phyloP scores from a whole-genome alignment of 768 basidiomycete genomes.

The Termitomyces sp. region DNA sequence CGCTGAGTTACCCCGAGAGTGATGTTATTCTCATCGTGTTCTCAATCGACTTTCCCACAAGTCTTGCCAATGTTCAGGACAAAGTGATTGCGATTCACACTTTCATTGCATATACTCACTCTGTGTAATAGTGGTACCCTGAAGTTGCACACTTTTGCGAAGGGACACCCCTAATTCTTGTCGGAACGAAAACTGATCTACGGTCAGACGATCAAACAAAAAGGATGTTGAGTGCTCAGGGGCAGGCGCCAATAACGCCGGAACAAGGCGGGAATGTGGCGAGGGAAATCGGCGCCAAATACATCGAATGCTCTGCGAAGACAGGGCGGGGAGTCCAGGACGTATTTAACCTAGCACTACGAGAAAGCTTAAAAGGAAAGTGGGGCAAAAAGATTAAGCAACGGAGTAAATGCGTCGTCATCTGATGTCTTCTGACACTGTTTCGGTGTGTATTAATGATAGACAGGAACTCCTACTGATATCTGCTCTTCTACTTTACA shows the following conservation, averaged over 20 bases:
- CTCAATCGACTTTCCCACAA: slow-evolving; percentile 88
- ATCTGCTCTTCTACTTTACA: slow-evolving; percentile 7
- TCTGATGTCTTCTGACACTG: slow-evolving; percentile 20
- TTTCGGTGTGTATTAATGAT: slow-evolving; percentile 14
- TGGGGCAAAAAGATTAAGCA: slow-evolving; percentile 71
- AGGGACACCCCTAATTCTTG: slow-evolving; percentile 82
- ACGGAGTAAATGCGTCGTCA: slow-evolving; percentile 62
- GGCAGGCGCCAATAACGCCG: slow-evolving; percentile 70
- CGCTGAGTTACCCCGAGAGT: slow-evolving; percentile 83
- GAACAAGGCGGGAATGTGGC: slow-evolving; percentile 85
- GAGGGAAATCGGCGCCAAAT: slow-evolving; percentile 88
- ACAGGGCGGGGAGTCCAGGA: slow-evolving; percentile 86
- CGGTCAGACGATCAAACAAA: slow-evolving; percentile 82
- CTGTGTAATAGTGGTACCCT: slow-evolving; percentile 70
- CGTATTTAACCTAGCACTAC: slow-evolving; percentile 84
- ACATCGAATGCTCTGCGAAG: slow-evolving; percentile 93
- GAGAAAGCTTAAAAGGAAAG: slow-evolving; percentile 79
- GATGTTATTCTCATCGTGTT: slow-evolving; percentile 93
- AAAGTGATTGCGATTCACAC: slow-evolving; percentile 46
- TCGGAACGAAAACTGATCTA: slow-evolving; percentile 92
- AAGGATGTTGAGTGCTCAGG: slow-evolving; percentile 87
- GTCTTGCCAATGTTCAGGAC: slow-evolving; percentile 85
- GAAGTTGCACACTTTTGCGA: slow-evolving; percentile 93
- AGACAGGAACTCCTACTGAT: slow-evolving; percentile 19
- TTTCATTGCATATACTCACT: not conserved